Percentiles rank a stretch among this genome's conserved stretches.
phyloP scores from a whole-genome alignment of 2,329 filamentous ascomycete species.

The Aspergillus sp. region DNA sequence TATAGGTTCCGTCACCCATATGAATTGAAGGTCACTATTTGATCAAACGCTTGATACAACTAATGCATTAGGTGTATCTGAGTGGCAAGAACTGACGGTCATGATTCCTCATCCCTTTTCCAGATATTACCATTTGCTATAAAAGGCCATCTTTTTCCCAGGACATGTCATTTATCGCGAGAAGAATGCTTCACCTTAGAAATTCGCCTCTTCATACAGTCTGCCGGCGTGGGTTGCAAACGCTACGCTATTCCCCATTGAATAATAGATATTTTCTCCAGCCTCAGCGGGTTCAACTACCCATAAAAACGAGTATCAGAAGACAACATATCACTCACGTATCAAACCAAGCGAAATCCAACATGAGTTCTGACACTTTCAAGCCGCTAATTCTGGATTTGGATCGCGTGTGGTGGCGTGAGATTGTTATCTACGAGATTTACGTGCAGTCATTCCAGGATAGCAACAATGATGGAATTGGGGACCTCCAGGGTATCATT shows the following conservation, averaged over 20 bases:
- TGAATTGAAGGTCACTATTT: neutral
- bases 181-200: constrained; percentile 5
- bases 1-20: neutral
- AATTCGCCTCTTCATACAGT: constrained; percentile 1
- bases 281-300: too few relatives aligned
- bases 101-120: too few relatives aligned
- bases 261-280: neutral
- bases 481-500: constrained; percentile 56
- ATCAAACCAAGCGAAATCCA: neutral
- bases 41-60: neutral
- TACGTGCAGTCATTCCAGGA: constrained; percentile 61
- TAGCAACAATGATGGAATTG: constrained; percentile 52
- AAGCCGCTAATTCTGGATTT: constrained; percentile 10
- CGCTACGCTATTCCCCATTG: neutral
- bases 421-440: constrained; percentile 57
- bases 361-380: constrained; percentile 1
- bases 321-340: too few relatives aligned
- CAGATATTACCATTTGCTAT: neutral
- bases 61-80: too few relatives aligned
- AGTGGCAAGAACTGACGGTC: too few relatives aligned
- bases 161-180: too few relatives aligned
- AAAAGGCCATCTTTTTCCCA: neutral
- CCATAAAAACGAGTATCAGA: too few relatives aligned
- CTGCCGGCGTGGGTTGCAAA: constrained; percentile 2
- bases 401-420: constrained; percentile 52